Conservation (phyloP, 306 rosid genomes). For the Albizia julibrissin region DNA sequence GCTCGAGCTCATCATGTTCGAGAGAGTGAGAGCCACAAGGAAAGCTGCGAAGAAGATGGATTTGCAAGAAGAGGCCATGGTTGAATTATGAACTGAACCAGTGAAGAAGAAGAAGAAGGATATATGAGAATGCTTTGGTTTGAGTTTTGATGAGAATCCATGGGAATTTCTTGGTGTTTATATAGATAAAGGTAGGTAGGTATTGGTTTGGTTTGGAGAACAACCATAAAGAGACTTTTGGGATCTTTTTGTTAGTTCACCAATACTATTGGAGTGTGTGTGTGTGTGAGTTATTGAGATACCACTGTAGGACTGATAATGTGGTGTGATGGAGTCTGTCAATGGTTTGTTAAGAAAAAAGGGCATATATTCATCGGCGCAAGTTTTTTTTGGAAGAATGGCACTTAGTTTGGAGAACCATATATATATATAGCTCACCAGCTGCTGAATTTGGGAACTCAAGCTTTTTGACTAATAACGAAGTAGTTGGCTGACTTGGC, state of each 20-base stretch:
- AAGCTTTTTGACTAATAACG: too few species aligned
- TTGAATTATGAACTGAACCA: background rate
- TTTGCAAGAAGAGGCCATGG: background rate
- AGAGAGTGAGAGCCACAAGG: background rate
- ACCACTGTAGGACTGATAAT: too few species aligned
- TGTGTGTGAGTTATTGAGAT: too few species aligned
- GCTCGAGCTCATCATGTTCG: background rate
- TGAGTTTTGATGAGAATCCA: background rate
- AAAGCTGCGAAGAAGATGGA: background rate
- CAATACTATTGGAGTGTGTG: background rate
- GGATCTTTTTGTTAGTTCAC: background rate
- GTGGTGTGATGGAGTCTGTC: too few species aligned
- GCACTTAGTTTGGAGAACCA: too few species aligned
- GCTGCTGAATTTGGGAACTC: too few species aligned
- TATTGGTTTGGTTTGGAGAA: background rate
- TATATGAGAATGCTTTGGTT: background rate
- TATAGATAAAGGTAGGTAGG: background rate
- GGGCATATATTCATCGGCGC: too few species aligned
- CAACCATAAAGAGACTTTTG: background rate
- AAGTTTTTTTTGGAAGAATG: too few species aligned
- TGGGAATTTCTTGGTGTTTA: background rate
- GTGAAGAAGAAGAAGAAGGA: background rate
- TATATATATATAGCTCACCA: too few species aligned
- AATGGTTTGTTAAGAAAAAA: too few species aligned
- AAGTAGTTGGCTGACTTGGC: too few species aligned